A percentile compares a stretch with the other conserved stretches of the same genome.
These are phyloP conservation scores for Lasiosphaeriaceae sp. DNA, from an alignment of 495 filamentous ascomycete species.

Conservation along the genomic window DNA sequence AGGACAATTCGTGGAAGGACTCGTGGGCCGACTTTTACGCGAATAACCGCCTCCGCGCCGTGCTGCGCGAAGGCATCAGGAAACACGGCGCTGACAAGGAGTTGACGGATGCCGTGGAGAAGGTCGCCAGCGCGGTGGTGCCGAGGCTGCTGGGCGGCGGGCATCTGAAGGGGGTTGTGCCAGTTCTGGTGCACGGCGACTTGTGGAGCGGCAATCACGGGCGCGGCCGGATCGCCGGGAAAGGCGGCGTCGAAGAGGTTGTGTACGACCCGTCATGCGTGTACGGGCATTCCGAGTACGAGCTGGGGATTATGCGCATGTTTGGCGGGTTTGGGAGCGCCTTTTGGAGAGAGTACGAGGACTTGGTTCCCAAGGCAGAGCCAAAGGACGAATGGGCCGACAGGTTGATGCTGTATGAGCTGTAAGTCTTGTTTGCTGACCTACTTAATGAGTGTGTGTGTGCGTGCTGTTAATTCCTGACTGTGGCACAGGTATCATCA, in stretches of 20 bases:
- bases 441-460: no score
- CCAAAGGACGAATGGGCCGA: slow-evolving; percentile 83
- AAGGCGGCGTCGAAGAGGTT: slow-evolving; percentile 65
- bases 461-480: slow-evolving; percentile 1
- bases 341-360: slow-evolving; percentile 76
- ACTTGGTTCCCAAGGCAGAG: slow-evolving; percentile 70
- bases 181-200: slow-evolving; percentile 86
- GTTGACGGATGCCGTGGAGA: slow-evolving; percentile 59
- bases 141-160: slow-evolving; percentile 66
- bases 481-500: slow-evolving; percentile 68
- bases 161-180: slow-evolving; percentile 59
- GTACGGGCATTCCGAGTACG: slow-evolving; percentile 87
- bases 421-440: slow-evolving; percentile 54
- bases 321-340: slow-evolving; percentile 79
- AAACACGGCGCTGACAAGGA: slow-evolving; percentile 61
- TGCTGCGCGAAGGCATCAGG: slow-evolving; percentile 53
- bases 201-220: slow-evolving; percentile 85
- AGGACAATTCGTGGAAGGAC: slow-evolving; percentile 64
- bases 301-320: slow-evolving; percentile 92
- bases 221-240: slow-evolving; percentile 56
- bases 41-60: slow-evolving; percentile 62
- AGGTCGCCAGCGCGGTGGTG: slow-evolving; percentile 58
- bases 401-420: slow-evolving; percentile 71
- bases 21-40: slow-evolving; percentile 85
- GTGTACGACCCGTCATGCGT: slow-evolving; percentile 77